Percentiles rank a stretch among this genome's conserved stretches.
Evolutionary conservation across 2,329 filamentous ascomycete species (phyloP).

Genomic region (Fusarium incarnatum): DNA sequence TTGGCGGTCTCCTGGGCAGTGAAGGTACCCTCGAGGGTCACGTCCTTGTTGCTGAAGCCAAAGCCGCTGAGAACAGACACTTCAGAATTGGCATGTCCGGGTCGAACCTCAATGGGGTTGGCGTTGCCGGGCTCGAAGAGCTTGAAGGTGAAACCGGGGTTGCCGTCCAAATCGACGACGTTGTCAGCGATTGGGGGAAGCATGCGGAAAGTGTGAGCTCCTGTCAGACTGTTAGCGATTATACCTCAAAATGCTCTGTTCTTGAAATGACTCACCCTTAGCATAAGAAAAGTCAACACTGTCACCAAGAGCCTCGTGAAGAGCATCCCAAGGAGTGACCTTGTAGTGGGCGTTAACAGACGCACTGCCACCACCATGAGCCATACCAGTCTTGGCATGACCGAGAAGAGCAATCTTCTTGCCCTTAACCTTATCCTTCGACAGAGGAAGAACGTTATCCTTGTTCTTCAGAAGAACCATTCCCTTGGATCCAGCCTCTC

Average conservation of each 20-base stretch:
- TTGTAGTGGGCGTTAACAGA: conserved; percentile 52
- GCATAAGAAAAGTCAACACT: conserved; percentile 47
- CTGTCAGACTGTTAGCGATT: conserved; percentile 22
- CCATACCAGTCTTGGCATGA: conserved; percentile 50
- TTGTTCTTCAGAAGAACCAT: conserved; percentile 74
- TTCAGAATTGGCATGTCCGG: conserved; percentile 46
- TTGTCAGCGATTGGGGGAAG: conserved; percentile 44
- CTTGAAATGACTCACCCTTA: conserved; percentile 35
- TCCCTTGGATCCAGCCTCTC: conserved; percentile 60
- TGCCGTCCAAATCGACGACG: conserved; percentile 49
- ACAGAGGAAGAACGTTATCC: conserved; percentile 66
- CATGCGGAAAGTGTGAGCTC: conserved; percentile 46
- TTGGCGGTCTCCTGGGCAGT: conserved; percentile 47
- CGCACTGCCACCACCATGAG: conserved; percentile 55
- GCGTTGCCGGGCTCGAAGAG: conserved; percentile 46
- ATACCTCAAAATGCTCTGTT: fast-evolving
- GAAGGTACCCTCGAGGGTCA: conserved; percentile 49
- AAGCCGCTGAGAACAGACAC: conserved; percentile 40
- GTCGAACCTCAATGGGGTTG: conserved; percentile 41
- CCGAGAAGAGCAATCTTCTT: conserved; percentile 52
- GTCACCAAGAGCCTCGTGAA: conserved; percentile 45
- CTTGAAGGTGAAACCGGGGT: conserved; percentile 49
- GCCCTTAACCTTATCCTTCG: conserved; percentile 50
- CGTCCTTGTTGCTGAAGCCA: conserved; percentile 43
- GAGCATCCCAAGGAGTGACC: conserved; percentile 51